Base-by-base conservation (phyloP, 306 rosid genomes). In the Gastrolobium villosum region DNA sequence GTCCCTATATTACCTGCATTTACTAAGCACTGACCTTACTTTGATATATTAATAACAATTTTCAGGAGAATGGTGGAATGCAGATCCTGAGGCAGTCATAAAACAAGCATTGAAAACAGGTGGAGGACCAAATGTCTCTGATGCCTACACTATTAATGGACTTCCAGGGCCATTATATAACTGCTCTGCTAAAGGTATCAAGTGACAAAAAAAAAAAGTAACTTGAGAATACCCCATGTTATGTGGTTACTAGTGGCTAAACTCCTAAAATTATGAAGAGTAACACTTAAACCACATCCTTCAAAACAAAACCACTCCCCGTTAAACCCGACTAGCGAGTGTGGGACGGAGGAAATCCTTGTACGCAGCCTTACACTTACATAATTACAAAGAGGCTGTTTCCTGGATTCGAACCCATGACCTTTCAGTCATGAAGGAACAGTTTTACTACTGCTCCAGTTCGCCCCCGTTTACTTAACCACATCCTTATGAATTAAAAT, bases 41-140 rank as follows among this genome's bases (percentile, higher is more conserved):
- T 37, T 26, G 54, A 10, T 31, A 30, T 48, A 2, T 62, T 36
- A 54, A 41, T 4, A n/a, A 52, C 13, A 20, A 1, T 1, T 63
- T 78, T 63, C 80, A 91, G 93, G 96, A 35, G 96, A 91, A 82
- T 91, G 96, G 96, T 89, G 87, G 86, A 89, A 85, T 80, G 77
- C 71, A 13, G 89, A 89, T 71, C 37, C 93, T 46, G 91, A 91
- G 78, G 89, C 88, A 72, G 81, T 89, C 56, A 87, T 89, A 32
- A 53, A 56, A 53, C 88, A 89, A 52, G 91, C 96, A 1, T 3
- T 86, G 45, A 84, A 83, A 80, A 85, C 87, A 4, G 93, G 91
- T 20, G 91, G 91, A 14, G 91, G 91, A 6, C 91, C 93, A 59
- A 91, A 91, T 76, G 93, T 91, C 6, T 91, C 93, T 5, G 88